These are phyloP conservation scores for Leishmania aethiopica DNA, from an alignment of 208 protist species.

Conservation along the genomic window DNA sequence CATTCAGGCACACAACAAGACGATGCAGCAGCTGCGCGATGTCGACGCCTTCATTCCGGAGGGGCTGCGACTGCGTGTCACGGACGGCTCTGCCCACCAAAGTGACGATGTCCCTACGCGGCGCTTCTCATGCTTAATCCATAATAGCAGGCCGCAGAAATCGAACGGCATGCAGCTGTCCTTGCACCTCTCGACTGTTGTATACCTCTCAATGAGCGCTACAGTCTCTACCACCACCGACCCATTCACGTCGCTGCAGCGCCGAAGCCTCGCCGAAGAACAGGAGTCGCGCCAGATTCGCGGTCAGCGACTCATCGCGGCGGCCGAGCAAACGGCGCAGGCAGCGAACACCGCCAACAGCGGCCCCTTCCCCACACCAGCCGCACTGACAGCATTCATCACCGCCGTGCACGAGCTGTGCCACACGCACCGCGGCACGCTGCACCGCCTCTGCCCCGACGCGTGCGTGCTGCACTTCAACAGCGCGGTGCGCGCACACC, in stretches of 20 bases:
- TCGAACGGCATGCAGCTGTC: neutral
- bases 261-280: neutral
- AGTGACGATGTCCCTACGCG: neutral
- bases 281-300: neutral
- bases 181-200: neutral
- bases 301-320: constrained; percentile 6
- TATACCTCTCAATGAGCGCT: neutral
- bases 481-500: constrained; percentile 17
- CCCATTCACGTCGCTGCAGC: neutral
- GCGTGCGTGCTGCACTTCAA: constrained; percentile 28
- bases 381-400: constrained; percentile 17
- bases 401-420: constrained; percentile 14
- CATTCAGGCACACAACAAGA: constrained; percentile 19
- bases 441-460: constrained; percentile 18
- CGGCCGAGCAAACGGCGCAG: constrained; percentile 3
- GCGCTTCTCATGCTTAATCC: neutral
- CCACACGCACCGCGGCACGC: constrained; percentile 19
- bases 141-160: neutral
- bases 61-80: neutral
- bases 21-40: constrained; percentile 21
- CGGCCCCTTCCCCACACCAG: constrained; percentile 17
- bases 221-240: neutral
- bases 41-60: constrained; percentile 29
- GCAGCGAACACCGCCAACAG: constrained; percentile 17
- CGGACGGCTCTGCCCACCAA: neutral